Base-by-base conservation (phyloP, 1,139 yeast species). In the Scheffersomyces illinoinensis region DNA sequence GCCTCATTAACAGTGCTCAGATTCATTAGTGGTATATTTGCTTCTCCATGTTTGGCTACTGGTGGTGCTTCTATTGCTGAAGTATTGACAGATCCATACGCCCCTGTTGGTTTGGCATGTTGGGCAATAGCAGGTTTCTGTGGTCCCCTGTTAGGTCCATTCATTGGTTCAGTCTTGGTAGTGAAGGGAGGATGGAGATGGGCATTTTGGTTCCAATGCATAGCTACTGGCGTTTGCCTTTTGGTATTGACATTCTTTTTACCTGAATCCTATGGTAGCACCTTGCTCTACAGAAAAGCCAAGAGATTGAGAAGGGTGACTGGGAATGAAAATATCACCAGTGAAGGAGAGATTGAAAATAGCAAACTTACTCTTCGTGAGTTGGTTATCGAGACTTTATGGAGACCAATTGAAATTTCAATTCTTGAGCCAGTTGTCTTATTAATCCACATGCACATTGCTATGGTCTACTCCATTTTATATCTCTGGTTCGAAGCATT, bases 191-290 rank as follows among this genome's bases (percentile, higher is more conserved):
- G 60, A 47, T 83, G 85, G 85, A 73, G 85, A 67, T 75, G 81
- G 76, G 72, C 79, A 5, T 79, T 79, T 61, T 82, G 85, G 85
- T 73, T 81, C 54, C 61, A 76, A 64, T 61, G 74, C 50, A 74
- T 83, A 55, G 59, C 78, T 20, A 68, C 80, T 54, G 83, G 76
- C 14, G 54, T 74, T 2, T 57, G 77, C 0, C 68, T 80, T 6
- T 12, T 75, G 0, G 21, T 81, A 0, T 68, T 83, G 57, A 52
- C 70, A 4, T 67, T 76, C 53, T 68, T 78, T 52, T 70, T 85
- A 48, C 87, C 88, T 0, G 90, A 87, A 69, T 82, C 89, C 7
- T 81, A 75, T 53, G 78, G 69, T 20, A 76, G 75, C 47, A 79
- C 84, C 2, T 68, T 87, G 23, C 71, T 86, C 10, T 69, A 76